Base-by-base conservation (phyloP, 2,329 filamentous ascomycete species). In the Mariannaea sp. region DNA sequence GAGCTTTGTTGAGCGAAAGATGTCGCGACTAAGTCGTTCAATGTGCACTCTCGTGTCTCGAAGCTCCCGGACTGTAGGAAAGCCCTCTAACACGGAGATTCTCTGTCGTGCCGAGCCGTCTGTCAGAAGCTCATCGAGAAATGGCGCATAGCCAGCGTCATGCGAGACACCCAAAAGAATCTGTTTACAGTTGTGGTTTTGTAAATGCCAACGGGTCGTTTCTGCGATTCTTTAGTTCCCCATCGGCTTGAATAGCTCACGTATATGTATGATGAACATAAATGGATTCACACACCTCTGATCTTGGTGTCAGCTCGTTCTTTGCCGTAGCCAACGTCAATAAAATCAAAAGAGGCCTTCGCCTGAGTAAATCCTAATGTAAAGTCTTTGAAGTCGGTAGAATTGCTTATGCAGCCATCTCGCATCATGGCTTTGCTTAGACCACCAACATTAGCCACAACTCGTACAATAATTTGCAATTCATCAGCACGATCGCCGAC, bases 151-250 rank as follows among this genome's bases (percentile, higher is more conserved):
- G 7, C 78, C 78, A 20, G 81, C 74, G 63, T 87, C 83, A 60
- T 86, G 83, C 2, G 82, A 85, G 44, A 86, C 77, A 39, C 84
- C 85, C 29, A 87, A 72, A 27, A 86, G 69, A 41, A 87, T 75
- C 59, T 84, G 79, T 63, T 79, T 82, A 73, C 84, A 87, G 64
- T 84, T 85, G 57, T 76, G 70, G 56, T 86, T 85, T 59, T 76
- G 74, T 40, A 87, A 70, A 66, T 87, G 78, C 77, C 82, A 86
- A 40, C 74, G 72, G 7, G 80, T 73, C 16, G 69, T 73, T 66
- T 83, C 81, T 82, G 56, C 13, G 13, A 26, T 3, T 13, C 13
- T 53, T 62, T 33, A 65, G 57, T 46, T 14, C n/a, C n/a, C n/a
- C n/a, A n/a, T n/a, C n/a, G n/a, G n/a, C 32, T 19, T 8, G 4